These are phyloP conservation scores for Fusarium transvaalense DNA, from an alignment of 2,329 filamentous ascomycete genomes.

Conservation along the genomic window DNA sequence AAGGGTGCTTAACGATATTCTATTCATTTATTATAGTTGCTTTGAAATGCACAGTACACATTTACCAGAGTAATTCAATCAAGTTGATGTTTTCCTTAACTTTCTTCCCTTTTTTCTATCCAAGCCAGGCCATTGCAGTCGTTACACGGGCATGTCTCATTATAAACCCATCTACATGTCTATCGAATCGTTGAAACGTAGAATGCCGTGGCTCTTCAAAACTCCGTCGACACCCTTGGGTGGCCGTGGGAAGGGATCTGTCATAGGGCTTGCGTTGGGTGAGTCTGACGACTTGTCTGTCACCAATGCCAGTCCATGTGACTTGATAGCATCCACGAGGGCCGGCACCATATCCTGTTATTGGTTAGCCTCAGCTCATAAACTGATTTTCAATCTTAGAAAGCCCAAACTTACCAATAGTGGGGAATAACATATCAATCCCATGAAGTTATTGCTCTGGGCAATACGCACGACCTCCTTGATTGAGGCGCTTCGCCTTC, in stretches of 20 bases:
- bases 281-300: constrained; percentile 81
- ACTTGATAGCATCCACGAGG: constrained; percentile 92
- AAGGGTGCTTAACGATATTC: constrained; percentile 72
- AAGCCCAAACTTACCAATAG: constrained; percentile 74
- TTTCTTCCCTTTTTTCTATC: constrained; percentile 40
- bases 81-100: constrained; percentile 8
- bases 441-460: constrained; percentile 98
- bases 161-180: constrained; percentile 64
- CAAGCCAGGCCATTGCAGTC: constrained; percentile 25
- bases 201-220: constrained; percentile 84
- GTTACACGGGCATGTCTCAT: constrained; percentile 41
- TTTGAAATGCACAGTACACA: background rate
- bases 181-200: constrained; percentile 94
- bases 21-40: background rate
- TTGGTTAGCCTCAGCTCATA: background rate
- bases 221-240: constrained; percentile 90
- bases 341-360: constrained; percentile 89
- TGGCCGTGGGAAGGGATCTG: constrained; percentile 69
- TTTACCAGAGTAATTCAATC: constrained; percentile 23
- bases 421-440: constrained; percentile 88
- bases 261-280: constrained; percentile 55
- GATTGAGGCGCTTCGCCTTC: constrained; percentile 82
- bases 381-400: no score
- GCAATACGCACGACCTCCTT: constrained; percentile 96
- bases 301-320: constrained; percentile 90